Evolutionary conservation across 106 monocot species (phyloP).

Genomic region (Gastrodia elata): DNA sequence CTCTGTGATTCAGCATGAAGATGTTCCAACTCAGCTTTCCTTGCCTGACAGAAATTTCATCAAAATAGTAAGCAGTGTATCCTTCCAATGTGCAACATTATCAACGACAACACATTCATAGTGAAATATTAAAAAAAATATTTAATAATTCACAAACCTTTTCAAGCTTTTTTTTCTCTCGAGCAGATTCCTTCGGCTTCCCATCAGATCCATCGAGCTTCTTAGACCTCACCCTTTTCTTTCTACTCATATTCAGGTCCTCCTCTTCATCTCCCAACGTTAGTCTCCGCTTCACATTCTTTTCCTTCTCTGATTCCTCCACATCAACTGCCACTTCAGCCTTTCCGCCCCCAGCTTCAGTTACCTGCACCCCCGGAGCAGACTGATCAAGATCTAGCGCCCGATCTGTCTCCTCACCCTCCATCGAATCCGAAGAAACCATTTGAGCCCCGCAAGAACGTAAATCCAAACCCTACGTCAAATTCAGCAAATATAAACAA

Average conservation of each 20-base stretch:
- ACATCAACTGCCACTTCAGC: slow-evolving; percentile 1
- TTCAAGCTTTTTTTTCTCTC: slow-evolving; percentile 38
- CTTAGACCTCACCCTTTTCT: slow-evolving; percentile 16
- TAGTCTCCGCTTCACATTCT: slow-evolving; percentile 50
- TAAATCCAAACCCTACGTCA: too few species aligned
- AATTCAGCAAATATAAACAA: too few species aligned
- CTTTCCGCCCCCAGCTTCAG: background rate
- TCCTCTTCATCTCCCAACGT: slow-evolving; percentile 29
- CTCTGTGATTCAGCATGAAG: slow-evolving; percentile 82
- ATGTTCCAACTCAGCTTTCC: slow-evolving; percentile 47
- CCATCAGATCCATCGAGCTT: slow-evolving; percentile 7
- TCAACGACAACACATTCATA: background rate
- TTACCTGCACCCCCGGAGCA: background rate
- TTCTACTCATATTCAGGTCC: slow-evolving; percentile 25
- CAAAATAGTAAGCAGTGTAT: background rate
- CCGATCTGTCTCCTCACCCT: background rate
- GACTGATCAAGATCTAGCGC: slow-evolving; percentile 34
- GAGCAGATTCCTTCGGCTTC: slow-evolving; percentile 26
- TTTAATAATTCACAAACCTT: slow-evolving; percentile 31
- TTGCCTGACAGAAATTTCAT: slow-evolving; percentile 41
- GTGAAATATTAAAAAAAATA: background rate
- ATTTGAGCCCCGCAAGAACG: background rate
- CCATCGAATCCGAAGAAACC: background rate
- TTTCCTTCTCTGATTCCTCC: slow-evolving; percentile 25
- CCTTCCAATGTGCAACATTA: background rate